phyloP scores from a whole-genome alignment of 1,139 yeast genomes.

The Meyerozyma carpophila region DNA sequence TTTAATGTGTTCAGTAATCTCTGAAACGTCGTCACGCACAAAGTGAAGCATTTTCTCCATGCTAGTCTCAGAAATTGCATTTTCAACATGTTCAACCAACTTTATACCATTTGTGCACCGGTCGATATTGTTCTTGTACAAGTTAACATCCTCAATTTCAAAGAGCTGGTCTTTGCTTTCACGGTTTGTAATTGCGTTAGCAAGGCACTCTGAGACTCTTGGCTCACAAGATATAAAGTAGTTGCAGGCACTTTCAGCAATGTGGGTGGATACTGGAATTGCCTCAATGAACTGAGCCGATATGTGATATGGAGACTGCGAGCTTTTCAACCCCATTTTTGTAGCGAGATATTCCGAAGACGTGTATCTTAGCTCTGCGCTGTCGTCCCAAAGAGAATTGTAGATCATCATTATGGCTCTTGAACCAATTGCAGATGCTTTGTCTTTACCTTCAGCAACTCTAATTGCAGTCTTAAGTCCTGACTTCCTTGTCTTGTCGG shows the following conservation, averaged over 20 bases:
- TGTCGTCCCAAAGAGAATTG: conserved; percentile 55
- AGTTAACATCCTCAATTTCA: conserved; percentile 28
- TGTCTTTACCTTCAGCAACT: neutral
- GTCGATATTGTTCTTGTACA: conserved; percentile 20
- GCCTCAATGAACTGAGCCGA: conserved; percentile 14
- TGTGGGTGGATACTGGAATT: neutral
- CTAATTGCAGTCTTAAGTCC: neutral
- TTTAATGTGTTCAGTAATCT: conserved; percentile 4
- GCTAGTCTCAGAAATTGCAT: neutral
- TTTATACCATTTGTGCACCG: conserved; percentile 1
- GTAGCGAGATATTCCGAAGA: conserved; percentile 30
- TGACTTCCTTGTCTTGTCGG: conserved; percentile 3
- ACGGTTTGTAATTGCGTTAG: conserved; percentile 1
- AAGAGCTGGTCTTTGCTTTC: conserved; percentile 12
- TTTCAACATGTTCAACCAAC: conserved; percentile 5
- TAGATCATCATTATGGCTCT: conserved; percentile 23
- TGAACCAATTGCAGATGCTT: conserved; percentile 1
- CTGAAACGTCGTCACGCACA: conserved; percentile 6
- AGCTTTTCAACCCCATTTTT: conserved; percentile 13
- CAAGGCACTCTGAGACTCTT: conserved; percentile 1
- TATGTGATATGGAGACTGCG: conserved; percentile 21
- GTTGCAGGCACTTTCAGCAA: conserved; percentile 1
- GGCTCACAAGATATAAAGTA: conserved; percentile 3
- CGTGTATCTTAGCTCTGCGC: conserved; percentile 38
- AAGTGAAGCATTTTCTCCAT: neutral